Evolutionary conservation across 1,139 yeast genomes (phyloP).

Genomic region (Sugiyamaella castrensis): DNA sequence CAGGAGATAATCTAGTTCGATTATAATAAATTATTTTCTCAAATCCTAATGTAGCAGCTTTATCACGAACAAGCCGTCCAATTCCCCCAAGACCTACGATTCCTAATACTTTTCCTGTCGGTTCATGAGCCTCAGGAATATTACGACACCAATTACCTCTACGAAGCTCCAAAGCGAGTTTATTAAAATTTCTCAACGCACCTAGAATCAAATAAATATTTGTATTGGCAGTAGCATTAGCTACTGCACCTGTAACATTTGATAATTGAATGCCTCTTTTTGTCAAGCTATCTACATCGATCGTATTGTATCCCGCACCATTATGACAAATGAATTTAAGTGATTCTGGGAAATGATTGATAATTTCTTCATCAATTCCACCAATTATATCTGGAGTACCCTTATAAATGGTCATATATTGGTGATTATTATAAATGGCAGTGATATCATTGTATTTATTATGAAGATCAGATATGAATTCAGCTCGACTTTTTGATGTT

Average conservation of each 20-base stretch:
- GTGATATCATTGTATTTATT: conserved; percentile 33
- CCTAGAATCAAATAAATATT: conserved; percentile 59
- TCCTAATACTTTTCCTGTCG: conserved; percentile 63
- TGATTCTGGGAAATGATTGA: conserved; percentile 54
- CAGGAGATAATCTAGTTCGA: conserved; percentile 52
- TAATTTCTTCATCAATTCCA: conserved; percentile 69
- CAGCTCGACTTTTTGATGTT: conserved; percentile 27
- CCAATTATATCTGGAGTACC: conserved; percentile 41
- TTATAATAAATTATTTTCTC: conserved; percentile 61
- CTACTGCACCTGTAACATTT: conserved; percentile 69
- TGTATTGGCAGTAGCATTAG: conserved; percentile 74
- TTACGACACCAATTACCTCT: conserved; percentile 37
- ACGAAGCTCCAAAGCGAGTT: conserved; percentile 40
- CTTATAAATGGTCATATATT: conserved; percentile 1
- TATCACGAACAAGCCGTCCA: conserved; percentile 69
- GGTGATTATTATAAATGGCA: conserved; percentile 30
- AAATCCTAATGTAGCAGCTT: conserved; percentile 64
- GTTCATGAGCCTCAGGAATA: conserved; percentile 46
- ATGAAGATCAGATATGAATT: conserved; percentile 35
- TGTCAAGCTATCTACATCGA: conserved; percentile 51
- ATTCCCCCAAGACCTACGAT: conserved; percentile 82
- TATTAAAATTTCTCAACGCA: conserved; percentile 57
- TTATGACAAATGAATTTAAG: conserved; percentile 68
- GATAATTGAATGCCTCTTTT: conserved; percentile 55
- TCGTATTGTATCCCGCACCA: conserved; percentile 89